Evolutionary conservation across 495 filamentous ascomycete species (phyloP), one percentile per base, ranked within the genome.

Genomic region (Penicillium herquei): DNA sequence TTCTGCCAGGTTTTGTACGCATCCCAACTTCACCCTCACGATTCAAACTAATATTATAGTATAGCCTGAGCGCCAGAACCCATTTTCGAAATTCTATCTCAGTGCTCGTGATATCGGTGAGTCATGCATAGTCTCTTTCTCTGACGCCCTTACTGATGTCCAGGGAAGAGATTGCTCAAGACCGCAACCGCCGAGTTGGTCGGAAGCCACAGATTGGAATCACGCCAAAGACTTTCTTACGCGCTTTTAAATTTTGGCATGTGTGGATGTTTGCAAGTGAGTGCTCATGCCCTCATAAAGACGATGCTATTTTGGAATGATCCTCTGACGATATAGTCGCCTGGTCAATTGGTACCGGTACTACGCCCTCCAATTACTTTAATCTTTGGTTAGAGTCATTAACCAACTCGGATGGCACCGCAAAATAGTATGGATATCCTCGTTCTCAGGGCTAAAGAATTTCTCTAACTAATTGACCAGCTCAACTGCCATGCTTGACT

Each of bases 331-430:
- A 49, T 49, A 16, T 52, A 54, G 56, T 58, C 42, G 57, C 57
- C 44, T 60, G 57, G 57, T 37, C 52, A 8, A 52, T 60, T 18
- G 57, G 52, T 43, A 49, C 47, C 0, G 40, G 40, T n/a, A 51
- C 39, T 1, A 52, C 52, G 7, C 57, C 57, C 18, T 46, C 57
- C 7, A 60, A 47, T 32, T 60, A 60, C 39, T 60, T 60, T 49
- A 60, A 60, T 18, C 57, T 60, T 26, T 60, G 57, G 57, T 39
- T 60, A 17, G 55, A 60, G 49, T 60, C 57, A 0, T 40, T 60
- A 26, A 56, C 48, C 16, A 60, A 60, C 17, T 7, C 52, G 2
- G 57, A 60, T 45, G 57, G 57, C 16, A 52, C 52, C 13, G 3
- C 6, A 10, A 60, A 52, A 52, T 60, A 60, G 57, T 60, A 52